Evolutionary conservation across 2,329 filamentous ascomycete genomes (phyloP), one percentile per base, ranked within the genome.

Genomic region (Neofusicoccum laricinum): DNA sequence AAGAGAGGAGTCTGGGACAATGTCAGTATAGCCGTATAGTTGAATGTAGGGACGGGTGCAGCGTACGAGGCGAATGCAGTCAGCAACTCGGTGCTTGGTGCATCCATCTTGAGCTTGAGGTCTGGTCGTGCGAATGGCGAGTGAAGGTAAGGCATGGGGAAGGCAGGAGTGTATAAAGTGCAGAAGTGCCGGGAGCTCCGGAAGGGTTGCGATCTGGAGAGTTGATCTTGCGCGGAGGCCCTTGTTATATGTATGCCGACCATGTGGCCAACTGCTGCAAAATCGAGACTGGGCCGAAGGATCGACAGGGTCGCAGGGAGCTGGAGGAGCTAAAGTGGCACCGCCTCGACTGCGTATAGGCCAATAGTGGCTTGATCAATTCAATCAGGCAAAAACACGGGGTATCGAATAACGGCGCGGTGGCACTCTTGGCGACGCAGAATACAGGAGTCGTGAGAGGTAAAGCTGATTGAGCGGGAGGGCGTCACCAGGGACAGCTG

Each of bases 21-120:
- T 4, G 25, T 59, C 15, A 46, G 55, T 8, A 10, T 2, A n/a
- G 4, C 25, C 25, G 73, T 71, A 72, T 73, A 75, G 71, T 70
- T 45, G 21, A 36, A 40, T 51, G 50, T 58, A 51, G 48, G 50
- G 57, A n/a, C 36, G 50, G 49, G 40, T 65, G 74, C 17, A 59
- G 34, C 80, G 71, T 76, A 82, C 81, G 79, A 80, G 67, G 79
- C 78, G 48, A 83, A 72, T 43, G 79, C 79, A 61, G 75, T 77
- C 73, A 80, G 77, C 48, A 83, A 75, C 69, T 82, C 79, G 46
- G 76, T 69, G 66, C 75, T 78, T 64, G 78, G 75, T 59, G 74
- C 71, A 59, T 78, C 74, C 75, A 79, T 77, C 45, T 66, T 69
- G 53, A 34, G 32, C 32, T 51, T 62, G 38, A 41, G 46, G 11